These are phyloP conservation scores for Lasiosphaeria ovina DNA, from an alignment of 495 filamentous ascomycete genomes.

Conservation along the genomic window DNA sequence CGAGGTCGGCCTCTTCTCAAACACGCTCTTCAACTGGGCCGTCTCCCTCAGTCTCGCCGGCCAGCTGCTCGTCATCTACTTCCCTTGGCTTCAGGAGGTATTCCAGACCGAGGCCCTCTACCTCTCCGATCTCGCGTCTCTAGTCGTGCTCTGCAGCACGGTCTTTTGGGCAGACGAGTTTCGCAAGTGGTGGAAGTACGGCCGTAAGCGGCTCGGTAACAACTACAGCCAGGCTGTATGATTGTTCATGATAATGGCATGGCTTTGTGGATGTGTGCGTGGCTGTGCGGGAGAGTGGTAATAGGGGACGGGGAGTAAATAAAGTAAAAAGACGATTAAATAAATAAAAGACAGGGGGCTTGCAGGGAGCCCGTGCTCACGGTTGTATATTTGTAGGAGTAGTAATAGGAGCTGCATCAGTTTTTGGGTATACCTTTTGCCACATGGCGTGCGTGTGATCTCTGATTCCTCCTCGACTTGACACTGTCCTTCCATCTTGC, in stretches of 20 bases:
- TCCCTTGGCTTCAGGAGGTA: conserved; percentile 86
- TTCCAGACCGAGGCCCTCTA: conserved; percentile 92
- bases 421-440: neutral
- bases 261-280: neutral
- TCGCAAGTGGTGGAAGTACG: conserved; percentile 68
- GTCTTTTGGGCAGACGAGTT: conserved; percentile 96
- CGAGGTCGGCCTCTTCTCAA: conserved; percentile 77
- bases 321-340: conserved; percentile 1
- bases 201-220: conserved; percentile 35
- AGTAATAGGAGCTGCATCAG: conserved; percentile 2
- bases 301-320: neutral
- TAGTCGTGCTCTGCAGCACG: conserved; percentile 73
- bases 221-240: conserved; percentile 53
- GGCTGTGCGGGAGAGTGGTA: neutral
- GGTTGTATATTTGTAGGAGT: conserved; percentile 2
- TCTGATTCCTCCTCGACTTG: too few relatives aligned
- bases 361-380: too few relatives aligned
- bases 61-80: conserved; percentile 87
- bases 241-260: neutral
- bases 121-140: conserved; percentile 64
- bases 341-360: neutral
- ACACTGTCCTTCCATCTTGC: too few relatives aligned
- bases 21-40: conserved; percentile 94
- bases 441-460: too few relatives aligned
- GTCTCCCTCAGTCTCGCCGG: conserved; percentile 80